Evolutionary conservation across 306 rosid genomes (phyloP).

Genomic region (Rosa persica): DNA sequence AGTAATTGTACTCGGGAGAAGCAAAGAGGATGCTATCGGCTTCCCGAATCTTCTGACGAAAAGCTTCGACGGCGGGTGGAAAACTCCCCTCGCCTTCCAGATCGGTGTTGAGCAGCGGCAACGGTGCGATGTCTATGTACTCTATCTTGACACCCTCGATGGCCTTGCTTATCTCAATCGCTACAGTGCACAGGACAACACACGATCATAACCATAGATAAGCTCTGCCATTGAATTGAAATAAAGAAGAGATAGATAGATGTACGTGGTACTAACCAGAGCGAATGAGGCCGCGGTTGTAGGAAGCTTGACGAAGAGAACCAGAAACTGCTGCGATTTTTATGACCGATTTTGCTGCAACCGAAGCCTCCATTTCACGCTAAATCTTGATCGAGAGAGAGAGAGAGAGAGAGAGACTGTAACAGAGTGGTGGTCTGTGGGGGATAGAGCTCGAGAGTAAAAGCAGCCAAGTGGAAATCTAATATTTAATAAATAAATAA

Average conservation of each 20-base stretch:
- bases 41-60: constrained; percentile 56
- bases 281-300: constrained; percentile 57
- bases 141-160: constrained; percentile 54
- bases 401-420: neutral
- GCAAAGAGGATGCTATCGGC: constrained; percentile 73
- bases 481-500: no score
- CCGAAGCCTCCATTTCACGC: constrained; percentile 23
- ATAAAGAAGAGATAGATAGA: neutral
- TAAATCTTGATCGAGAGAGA: neutral
- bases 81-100: constrained; percentile 52
- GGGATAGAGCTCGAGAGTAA: no score
- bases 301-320: constrained; percentile 60
- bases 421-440: neutral
- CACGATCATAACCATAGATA: neutral
- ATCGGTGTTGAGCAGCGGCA: constrained; percentile 74
- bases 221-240: neutral
- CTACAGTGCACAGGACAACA: constrained; percentile 21
- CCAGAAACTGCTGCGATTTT: constrained; percentile 64
- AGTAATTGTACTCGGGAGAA: constrained; percentile 85
- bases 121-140: constrained; percentile 52
- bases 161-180: constrained; percentile 51
- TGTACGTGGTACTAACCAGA: constrained; percentile 36
- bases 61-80: constrained; percentile 58
- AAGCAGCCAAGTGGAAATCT: neutral
- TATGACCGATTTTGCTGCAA: constrained; percentile 29